Percentiles rank a stretch among this genome's conserved stretches.
phyloP scores from a whole-genome alignment of 2,329 filamentous ascomycete species.

The Thielaviopsis euricoi region DNA sequence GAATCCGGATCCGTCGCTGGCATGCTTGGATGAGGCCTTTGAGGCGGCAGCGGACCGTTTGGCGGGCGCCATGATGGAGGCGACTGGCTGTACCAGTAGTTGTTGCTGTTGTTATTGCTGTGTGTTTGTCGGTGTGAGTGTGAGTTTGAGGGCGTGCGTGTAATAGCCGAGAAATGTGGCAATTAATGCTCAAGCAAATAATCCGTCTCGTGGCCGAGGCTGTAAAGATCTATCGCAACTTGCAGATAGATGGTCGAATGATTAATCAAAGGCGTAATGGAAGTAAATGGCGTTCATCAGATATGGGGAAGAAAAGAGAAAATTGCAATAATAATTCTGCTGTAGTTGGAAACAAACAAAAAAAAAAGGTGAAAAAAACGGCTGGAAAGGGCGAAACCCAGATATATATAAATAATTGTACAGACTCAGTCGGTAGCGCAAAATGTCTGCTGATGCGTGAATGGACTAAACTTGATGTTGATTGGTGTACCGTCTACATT shows the following conservation, averaged over 20 bases:
- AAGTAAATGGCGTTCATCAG: not conserved
- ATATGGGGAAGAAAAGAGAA: not conserved
- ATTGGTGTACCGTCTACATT: not conserved
- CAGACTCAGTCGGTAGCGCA: not conserved
- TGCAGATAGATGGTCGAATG: not conserved
- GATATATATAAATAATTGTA: not conserved
- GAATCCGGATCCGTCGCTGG: conserved; percentile 19
- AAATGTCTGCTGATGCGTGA: not conserved
- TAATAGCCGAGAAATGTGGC: not conserved
- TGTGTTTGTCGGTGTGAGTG: no score
- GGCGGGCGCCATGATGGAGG: not conserved
- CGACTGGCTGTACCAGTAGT: no score
- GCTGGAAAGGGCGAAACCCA: not conserved
- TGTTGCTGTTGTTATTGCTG: not conserved
- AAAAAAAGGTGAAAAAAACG: not conserved
- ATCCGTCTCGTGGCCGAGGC: not conserved
- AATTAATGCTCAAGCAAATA: not conserved
- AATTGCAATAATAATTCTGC: no score
- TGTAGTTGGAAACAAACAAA: not conserved
- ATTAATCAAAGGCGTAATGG: not conserved
- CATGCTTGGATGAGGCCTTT: not conserved
- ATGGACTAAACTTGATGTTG: no score
- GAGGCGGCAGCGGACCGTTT: not conserved
- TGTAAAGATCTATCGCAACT: not conserved
- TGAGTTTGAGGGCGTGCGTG: no score